These are phyloP conservation scores for Hirschfeldia incana DNA, from an alignment of 345 rosid genomes.

Conservation along the genomic window DNA sequence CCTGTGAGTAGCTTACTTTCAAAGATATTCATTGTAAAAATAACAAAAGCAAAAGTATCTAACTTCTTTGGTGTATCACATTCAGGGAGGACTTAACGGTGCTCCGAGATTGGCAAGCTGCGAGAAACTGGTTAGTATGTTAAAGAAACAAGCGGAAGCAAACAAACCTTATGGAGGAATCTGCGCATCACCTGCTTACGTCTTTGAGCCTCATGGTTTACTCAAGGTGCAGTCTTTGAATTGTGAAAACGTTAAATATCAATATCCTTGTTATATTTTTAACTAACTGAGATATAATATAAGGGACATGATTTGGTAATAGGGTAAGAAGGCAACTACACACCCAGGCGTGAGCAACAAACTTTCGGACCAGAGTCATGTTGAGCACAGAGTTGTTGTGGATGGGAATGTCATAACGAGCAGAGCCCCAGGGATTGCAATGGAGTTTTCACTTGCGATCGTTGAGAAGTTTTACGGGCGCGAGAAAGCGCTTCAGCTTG, in stretches of 20 bases:
- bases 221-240: slow-evolving; percentile 56
- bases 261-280: background rate
- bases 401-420: slow-evolving; percentile 94
- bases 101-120: slow-evolving; percentile 77
- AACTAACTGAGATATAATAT: slow-evolving; percentile 4
- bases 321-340: slow-evolving; percentile 96
- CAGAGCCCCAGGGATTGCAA: slow-evolving; percentile 90
- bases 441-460: slow-evolving; percentile 86
- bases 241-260: background rate
- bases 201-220: slow-evolving; percentile 83
- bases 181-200: slow-evolving; percentile 89
- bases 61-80: slow-evolving; percentile 23
- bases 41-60: background rate
- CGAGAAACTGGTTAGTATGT: slow-evolving; percentile 69
- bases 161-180: slow-evolving; percentile 85
- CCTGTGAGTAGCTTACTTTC: slow-evolving; percentile 54
- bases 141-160: slow-evolving; percentile 74
- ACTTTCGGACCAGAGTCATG: slow-evolving; percentile 73
- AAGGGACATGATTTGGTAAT: slow-evolving; percentile 15
- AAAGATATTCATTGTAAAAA: background rate
- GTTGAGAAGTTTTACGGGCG: slow-evolving; percentile 87
- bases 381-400: slow-evolving; percentile 74
- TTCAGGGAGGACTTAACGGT: slow-evolving; percentile 85
- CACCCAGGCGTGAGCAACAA: slow-evolving; percentile 70
- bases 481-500: slow-evolving; percentile 68